Evolutionary conservation across 1,139 yeast species (phyloP).

Genomic region (Candida anutae): DNA sequence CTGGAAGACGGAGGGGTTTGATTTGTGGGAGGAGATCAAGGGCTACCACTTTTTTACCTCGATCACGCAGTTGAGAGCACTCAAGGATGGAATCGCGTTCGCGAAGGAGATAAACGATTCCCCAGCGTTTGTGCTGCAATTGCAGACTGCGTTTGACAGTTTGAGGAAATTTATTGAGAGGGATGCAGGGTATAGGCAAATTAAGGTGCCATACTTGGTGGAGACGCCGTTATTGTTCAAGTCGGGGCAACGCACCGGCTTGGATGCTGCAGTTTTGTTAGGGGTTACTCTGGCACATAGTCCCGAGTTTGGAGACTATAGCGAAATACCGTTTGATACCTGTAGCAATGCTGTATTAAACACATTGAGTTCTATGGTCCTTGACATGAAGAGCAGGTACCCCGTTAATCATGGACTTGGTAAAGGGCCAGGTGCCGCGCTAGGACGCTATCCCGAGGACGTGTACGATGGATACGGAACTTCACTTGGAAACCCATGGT

Average conservation of each 20-base stretch:
- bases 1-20: slow-evolving; percentile 69
- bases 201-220: slow-evolving; percentile 45
- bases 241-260: slow-evolving; percentile 49
- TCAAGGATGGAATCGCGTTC: slow-evolving; percentile 48
- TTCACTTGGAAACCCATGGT: slow-evolving; percentile 93
- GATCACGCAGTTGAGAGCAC: slow-evolving; percentile 63
- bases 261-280: slow-evolving; percentile 72
- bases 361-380: slow-evolving; percentile 49
- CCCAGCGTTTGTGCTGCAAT: neutral
- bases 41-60: slow-evolving; percentile 75
- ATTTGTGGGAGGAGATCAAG: slow-evolving; percentile 87
- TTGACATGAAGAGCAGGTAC: slow-evolving; percentile 64
- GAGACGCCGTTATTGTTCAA: slow-evolving; percentile 55
- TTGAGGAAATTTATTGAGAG: slow-evolving; percentile 30
- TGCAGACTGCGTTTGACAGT: slow-evolving; percentile 8
- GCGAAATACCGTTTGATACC: slow-evolving; percentile 51
- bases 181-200: slow-evolving; percentile 40
- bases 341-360: slow-evolving; percentile 48
- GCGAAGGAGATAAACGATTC: slow-evolving; percentile 21
- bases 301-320: slow-evolving; percentile 22
- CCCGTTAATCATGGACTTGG: slow-evolving; percentile 55
- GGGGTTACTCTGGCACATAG: slow-evolving; percentile 64
- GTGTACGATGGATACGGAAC: slow-evolving; percentile 72
- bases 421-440: slow-evolving; percentile 50
- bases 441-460: slow-evolving; percentile 95